Base-by-base conservation (phyloP, 768 basidiomycete genomes). In the Fomitopsis serialis region DNA sequence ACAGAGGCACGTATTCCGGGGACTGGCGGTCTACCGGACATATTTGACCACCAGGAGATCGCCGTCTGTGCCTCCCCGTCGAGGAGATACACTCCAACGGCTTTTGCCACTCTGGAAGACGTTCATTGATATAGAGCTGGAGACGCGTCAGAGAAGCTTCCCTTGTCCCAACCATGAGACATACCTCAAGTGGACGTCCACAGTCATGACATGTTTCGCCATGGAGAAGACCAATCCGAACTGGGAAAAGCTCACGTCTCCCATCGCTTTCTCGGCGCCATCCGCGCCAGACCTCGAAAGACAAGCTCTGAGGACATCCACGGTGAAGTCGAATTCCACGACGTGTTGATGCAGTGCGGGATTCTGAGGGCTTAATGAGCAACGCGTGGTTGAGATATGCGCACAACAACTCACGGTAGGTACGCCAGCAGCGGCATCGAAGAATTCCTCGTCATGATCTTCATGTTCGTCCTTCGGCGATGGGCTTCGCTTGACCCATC, bases 271-370 rank as follows among this genome's bases (percentile, higher is more conserved):
- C 59, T 99, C 97, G 6, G 71, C 64, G 13, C 78, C 82, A 37
- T 86, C 77, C 4, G 71, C 54, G 27, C 71, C 73, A 2, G 87
- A 83, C 60, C 87, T 92, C 59, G 81, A 92, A 36, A 99, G 72
- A 2, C 86, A 81, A 0, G 86, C 91, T 45, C 88, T 78, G 12
- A 99, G 75, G 47, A 81, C 80, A 49, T 92, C 89, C 35, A 98
- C 97, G 29, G 83, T 75, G 72, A 99, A 98, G 52, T 86, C 76
- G 55, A 98, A 72, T 67, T 97, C 89, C 57, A 98, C 91, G 0
- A 82, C 76, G 54, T 79, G 80, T 60, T 85, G 89, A 40, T 69
- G 75, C 32, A 78, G 55, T 45, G 74, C 74, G 22, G 72, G 74
- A 44, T 53, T 56, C 70, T 69, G 11, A 32, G 29, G 11, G 40